Evolutionary conservation across 2,329 filamentous ascomycete species (phyloP), one percentile per base, ranked within the genome.

Genomic region (Keithomyces neogunnii): DNA sequence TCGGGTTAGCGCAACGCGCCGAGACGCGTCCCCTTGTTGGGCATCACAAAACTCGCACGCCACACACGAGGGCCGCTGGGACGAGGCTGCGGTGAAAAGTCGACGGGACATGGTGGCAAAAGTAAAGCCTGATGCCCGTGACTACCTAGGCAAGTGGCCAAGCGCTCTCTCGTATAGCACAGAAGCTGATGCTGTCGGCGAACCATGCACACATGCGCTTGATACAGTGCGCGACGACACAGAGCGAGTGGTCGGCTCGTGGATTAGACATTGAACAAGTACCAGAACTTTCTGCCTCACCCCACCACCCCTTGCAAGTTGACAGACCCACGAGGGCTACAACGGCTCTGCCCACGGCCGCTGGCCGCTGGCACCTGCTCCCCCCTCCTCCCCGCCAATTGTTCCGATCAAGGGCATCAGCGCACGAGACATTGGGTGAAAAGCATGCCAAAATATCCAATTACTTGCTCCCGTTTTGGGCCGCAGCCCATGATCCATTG

Each of bases 1-100:
- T 54, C 1, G 26, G 59, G 56, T 51, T 66, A 66, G 65, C 56
- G 55, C 43, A 44, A 57, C 66, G 57, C 66, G 61, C 66, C 65
- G 55, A 49, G 43, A 54, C 60, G 63, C 66, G 66, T 66, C 66
- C 67, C 58, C 59, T 54, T 54, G 49, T 57, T 57, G 52, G 52
- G 50, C 55, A 57, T 50, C 48, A 49, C 53, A 48, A 51, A 49
- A 32, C 31, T 50, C 48, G 45, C 45, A 50, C 31, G 44, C 49
- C 50, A 48, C 29, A 43, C 30, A 32, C 9, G 26, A n/a, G 10
- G 30, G 44, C 6, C 8, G 8, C 8, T 46, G 6, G 44, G 44
- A 46, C 33, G 30, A 32, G 30, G 30, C 39, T 45, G 11, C 42
- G 19, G 19, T 19, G 19, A 19, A 19, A 19, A 19, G 19, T 19